Evolutionary conservation across 306 rosid genomes (phyloP), one percentile per base, ranked within the genome.

Genomic region (Ormosia semicastrata): DNA sequence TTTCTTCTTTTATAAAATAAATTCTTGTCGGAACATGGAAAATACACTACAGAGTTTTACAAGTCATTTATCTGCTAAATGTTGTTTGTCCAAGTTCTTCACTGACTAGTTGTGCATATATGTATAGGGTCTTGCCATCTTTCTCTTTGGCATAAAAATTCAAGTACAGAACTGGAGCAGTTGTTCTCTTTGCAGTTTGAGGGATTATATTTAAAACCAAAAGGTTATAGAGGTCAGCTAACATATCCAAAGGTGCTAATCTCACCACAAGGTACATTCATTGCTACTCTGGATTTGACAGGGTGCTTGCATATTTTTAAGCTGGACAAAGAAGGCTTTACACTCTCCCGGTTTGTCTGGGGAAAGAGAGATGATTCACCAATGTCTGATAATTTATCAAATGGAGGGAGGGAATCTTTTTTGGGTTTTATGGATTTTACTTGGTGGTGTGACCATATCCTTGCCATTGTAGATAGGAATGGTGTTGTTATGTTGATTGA

Each of bases 381-480:
- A 44, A 81, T 66, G 59, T 80, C 79, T 50, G 75, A 54, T 83
- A 66, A 71, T 82, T 79, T 77, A 66, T 70, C 83, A 43, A 84
- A 71, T 78, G 90, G 73, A 75, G 83, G 72, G 14, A 70, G 62
- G 32, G 86, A 69, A 66, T 39, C 82, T 67, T 54, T 88, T 82
- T 85, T 87, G 84, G 97, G 87, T 79, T 89, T 84, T 85, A 88
- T 93, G 86, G 98, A 95, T 85, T 93, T 95, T 89, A 87, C 90
- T 47, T 95, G 99, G 99, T 93, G 97, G 99, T 86, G 89, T 81
- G 94, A 89, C 81, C 94, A 89, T 82, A 83, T 92, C 85, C 86
- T 95, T 82, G 77, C 93, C 57, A 59, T 84, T 85, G 89, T 90
- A 76, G 88, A 87, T 78, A 89, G 83, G 77, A 77, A 75, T 79